Base-by-base conservation (phyloP, 2,329 filamentous ascomycete genomes). In the Sporothrix brunneoviolacea region DNA sequence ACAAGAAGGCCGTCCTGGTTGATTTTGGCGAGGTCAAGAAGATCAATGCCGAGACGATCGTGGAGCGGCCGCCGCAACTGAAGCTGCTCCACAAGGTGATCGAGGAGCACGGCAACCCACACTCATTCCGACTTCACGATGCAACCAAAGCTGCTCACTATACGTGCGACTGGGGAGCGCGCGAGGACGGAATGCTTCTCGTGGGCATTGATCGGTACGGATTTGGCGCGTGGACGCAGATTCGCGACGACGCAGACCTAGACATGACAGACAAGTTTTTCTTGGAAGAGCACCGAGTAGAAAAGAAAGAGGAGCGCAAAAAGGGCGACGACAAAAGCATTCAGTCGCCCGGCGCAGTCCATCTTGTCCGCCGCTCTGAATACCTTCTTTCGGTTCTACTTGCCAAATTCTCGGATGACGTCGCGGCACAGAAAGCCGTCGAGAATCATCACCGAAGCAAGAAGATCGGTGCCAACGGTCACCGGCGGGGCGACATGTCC, bases 381-480 rank as follows among this genome's bases (percentile, higher is more conserved):
- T 98, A 98, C 63, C 78, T 98, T 13, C 76, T 98, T 36, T 95
- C 90, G n/a, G 90, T 98, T 2, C 73, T 98, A 54, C 89, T 91
- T 63, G 88, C 81, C 12, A 83, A 95, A 62, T 89, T 94, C 67
- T 85, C 83, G 2, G 82, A 82, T 54, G 88, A 95, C 62, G 76
- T 79, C 27, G 80, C 80, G 18, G 86, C 86, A 4, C 90, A 88
- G 65, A 84, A 83, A 61, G 82, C 86, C 1, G 83, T 94, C 24
- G 91, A 95, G 61, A 95, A 95, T 57, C 91, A 96, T 61, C 91
- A 95, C 65, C 88, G 91, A 50, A 95, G 91, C 70, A 95, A 91
- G 70, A 95, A 95, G 71, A 91, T 94, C 62, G 68, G 72, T 2
- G 65, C 69, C 5, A 81, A 82, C 59, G 79, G 83, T 9, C 73